Evolutionary conservation across 2,329 filamentous ascomycete genomes (phyloP).

Genomic region (Microsporum ferrugineum): DNA sequence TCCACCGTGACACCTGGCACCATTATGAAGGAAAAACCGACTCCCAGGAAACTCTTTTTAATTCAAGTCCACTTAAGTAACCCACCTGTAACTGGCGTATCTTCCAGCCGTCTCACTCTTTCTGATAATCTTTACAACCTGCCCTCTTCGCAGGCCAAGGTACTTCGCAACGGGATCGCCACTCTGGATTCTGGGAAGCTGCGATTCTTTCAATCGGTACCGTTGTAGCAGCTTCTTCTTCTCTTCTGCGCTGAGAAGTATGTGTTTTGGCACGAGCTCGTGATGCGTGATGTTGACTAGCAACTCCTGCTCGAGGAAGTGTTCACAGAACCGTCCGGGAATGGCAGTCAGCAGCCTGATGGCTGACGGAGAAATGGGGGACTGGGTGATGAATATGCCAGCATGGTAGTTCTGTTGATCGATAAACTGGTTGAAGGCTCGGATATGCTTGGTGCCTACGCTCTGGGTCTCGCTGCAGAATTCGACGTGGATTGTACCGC

Average conservation of each 20-base stretch:
- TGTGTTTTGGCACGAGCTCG: slow-evolving; percentile 88
- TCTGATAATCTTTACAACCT: slow-evolving; percentile 97
- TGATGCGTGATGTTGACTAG: slow-evolving; percentile 97
- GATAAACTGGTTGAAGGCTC: slow-evolving; percentile 74
- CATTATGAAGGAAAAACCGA: not conserved
- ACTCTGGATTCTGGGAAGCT: slow-evolving; percentile 81
- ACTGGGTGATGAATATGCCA: slow-evolving; percentile 79
- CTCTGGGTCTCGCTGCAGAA: slow-evolving; percentile 64
- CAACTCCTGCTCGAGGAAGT: slow-evolving; percentile 90
- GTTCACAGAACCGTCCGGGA: slow-evolving; percentile 72
- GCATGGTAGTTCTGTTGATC: slow-evolving; percentile 70
- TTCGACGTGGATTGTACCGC: slow-evolving; percentile 86
- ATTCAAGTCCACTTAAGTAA: slow-evolving; percentile 27
- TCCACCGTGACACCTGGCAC: not conserved
- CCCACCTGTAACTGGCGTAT: slow-evolving; percentile 87
- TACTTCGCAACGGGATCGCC: slow-evolving; percentile 90
- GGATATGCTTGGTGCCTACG: slow-evolving; percentile 86
- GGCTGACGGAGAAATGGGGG: slow-evolving; percentile 71
- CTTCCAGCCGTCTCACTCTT: slow-evolving; percentile 90
- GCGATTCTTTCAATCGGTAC: slow-evolving; percentile 94
- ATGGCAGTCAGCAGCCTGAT: slow-evolving; percentile 75
- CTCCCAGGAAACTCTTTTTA: not conserved
- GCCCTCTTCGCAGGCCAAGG: slow-evolving; percentile 74
- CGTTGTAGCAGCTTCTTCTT: slow-evolving; percentile 74
- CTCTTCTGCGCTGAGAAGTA: slow-evolving; percentile 80